phyloP scores from a whole-genome alignment of 2,329 filamentous ascomycete genomes.

The Pestalotiopsis sp. region DNA sequence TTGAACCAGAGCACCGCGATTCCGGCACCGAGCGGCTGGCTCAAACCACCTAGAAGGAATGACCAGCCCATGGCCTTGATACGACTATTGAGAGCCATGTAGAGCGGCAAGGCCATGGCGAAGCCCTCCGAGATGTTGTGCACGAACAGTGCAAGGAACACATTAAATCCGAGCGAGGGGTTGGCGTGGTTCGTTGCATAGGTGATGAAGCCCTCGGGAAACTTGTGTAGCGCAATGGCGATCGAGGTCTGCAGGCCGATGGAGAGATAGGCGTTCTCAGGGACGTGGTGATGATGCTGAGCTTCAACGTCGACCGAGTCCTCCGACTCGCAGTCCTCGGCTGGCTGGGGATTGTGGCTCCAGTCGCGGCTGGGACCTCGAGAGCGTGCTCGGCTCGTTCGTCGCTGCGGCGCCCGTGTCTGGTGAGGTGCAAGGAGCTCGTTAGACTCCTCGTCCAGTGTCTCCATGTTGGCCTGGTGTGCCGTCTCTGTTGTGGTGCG shows the following conservation, averaged over 20 bases:
- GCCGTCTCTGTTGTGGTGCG: conserved; percentile 42
- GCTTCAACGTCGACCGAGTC: conserved; percentile 44
- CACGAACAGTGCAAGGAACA: conserved; percentile 94
- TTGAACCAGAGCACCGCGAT: conserved; percentile 86
- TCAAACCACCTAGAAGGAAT: conserved; percentile 79
- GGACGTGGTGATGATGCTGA: conserved; percentile 89
- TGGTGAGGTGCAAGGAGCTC: conserved; percentile 14
- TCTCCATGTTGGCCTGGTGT: conserved; percentile 17
- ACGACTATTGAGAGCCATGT: conserved; percentile 82
- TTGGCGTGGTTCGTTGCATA: conserved; percentile 98
- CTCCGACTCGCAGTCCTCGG: conserved; percentile 24
- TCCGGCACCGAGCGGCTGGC: conserved; percentile 82
- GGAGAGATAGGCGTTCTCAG: conserved; percentile 87
- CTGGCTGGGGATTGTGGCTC: conserved; percentile 14
- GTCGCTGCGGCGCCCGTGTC: conserved; percentile 21
- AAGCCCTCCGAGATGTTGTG: conserved; percentile 99
- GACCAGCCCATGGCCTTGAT: conserved; percentile 83
- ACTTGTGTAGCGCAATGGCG: conserved; percentile 93
- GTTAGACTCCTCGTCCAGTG: conserved; percentile 27
- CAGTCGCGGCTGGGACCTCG: conserved; percentile 32
- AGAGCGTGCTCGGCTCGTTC: conserved; percentile 27
- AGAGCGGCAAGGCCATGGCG: conserved; percentile 87
- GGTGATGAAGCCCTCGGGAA: conserved; percentile 85
- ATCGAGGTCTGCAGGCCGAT: conserved; percentile 96
- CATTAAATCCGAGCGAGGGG: conserved; percentile 80